Conservation (phyloP, 2,329 filamentous ascomycete species). For the Sporothrix brunneoviolacea region DNA sequence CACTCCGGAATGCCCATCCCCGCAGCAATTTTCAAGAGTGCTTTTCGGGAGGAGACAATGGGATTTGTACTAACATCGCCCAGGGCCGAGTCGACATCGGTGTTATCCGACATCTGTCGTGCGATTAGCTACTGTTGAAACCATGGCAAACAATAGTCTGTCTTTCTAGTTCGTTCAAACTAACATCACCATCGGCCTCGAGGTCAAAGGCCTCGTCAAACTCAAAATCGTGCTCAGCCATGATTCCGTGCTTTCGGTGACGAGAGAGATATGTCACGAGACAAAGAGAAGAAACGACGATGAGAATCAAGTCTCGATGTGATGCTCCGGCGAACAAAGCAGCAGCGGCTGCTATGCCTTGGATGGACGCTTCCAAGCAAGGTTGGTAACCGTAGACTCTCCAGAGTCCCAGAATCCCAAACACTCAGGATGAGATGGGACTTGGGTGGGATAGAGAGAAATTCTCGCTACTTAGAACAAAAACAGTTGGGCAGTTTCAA, state of each 20-base stretch:
- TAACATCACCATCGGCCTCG: conserved; percentile 10
- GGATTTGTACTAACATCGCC: conserved; percentile 23
- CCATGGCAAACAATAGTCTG: neutral
- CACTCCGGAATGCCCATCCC: too few relatives aligned
- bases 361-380: conserved; percentile 19
- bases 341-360: conserved; percentile 19
- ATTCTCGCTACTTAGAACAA: neutral
- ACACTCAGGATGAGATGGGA: neutral
- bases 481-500: neutral
- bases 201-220: conserved; percentile 5
- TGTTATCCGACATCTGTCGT: neutral
- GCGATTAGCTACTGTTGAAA: neutral
- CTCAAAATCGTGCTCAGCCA: conserved; percentile 2
- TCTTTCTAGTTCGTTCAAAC: too few relatives aligned
- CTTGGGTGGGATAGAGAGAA: neutral
- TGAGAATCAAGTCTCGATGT: neutral
- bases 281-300: neutral
- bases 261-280: neutral
- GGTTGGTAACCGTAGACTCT: neutral
- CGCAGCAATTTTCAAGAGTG: too few relatives aligned
- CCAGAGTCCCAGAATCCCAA: neutral
- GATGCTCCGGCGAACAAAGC: conserved; percentile 1
- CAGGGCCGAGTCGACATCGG: conserved; percentile 24
- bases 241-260: neutral
- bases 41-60: too few relatives aligned